These are phyloP conservation scores for Boletales sp. DNA, from an alignment of 768 basidiomycete species.

Conservation along the genomic window DNA sequence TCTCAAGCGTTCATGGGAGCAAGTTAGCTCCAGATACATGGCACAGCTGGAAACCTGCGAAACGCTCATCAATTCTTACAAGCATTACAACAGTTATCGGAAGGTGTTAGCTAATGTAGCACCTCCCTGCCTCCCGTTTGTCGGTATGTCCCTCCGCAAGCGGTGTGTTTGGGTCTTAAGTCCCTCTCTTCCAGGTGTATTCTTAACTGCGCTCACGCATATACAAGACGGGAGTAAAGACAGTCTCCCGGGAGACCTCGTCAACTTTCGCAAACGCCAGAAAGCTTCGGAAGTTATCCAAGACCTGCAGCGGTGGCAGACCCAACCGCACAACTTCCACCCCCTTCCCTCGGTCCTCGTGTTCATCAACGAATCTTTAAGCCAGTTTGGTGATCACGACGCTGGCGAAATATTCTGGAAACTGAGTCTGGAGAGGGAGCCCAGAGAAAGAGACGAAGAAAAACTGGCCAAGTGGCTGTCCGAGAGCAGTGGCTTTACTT, in stretches of 20 bases:
- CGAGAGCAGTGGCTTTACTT: conserved; percentile 40
- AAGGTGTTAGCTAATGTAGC: conserved; percentile 48
- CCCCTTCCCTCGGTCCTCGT: conserved; percentile 39
- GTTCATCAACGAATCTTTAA: conserved; percentile 41
- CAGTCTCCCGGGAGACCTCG: conserved; percentile 39
- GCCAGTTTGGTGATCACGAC: conserved; percentile 32
- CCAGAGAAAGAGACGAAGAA: conserved; percentile 53
- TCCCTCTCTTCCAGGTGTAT: conserved; percentile 41
- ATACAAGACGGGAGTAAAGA: conserved; percentile 62
- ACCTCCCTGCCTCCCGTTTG: conserved; percentile 69
- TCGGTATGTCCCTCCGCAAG: conserved; percentile 41
- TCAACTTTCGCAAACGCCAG: conserved; percentile 58
- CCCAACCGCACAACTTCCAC: conserved; percentile 52
- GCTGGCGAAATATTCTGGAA: conserved; percentile 39
- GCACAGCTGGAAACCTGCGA: conserved; percentile 51
- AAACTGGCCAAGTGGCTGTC: conserved; percentile 39
- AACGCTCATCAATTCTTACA: conserved; percentile 58
- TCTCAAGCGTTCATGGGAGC: conserved; percentile 63
- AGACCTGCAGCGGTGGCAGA: conserved; percentile 56
- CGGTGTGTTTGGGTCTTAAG: conserved; percentile 3
- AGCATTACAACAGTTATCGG: conserved; percentile 66
- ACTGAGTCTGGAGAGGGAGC: conserved; percentile 48
- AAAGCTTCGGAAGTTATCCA: conserved; percentile 53
- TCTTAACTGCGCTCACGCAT: conserved; percentile 55
- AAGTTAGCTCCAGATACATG: conserved; percentile 46